Evolutionary conservation across 2,329 filamentous ascomycete genomes (phyloP).

Genomic region (Aspergillus sp.): DNA sequence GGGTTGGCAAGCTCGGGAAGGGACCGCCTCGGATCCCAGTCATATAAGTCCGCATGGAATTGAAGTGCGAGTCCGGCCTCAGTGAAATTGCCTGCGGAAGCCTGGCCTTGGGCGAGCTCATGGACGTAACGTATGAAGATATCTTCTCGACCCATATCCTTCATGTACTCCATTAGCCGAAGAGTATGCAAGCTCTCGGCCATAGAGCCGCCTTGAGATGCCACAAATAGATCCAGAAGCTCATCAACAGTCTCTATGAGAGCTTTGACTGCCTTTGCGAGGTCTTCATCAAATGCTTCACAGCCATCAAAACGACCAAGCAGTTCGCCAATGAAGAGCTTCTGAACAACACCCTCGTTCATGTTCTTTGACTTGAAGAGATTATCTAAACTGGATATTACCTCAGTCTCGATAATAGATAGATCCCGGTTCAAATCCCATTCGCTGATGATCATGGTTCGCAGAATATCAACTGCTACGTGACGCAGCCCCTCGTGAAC

Average conservation of each 20-base stretch:
- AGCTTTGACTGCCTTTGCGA: constrained; percentile 74
- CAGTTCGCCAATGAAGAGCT: constrained; percentile 85
- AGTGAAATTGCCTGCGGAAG: constrained; percentile 71
- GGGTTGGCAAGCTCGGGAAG: constrained; percentile 70
- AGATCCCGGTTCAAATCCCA: constrained; percentile 95
- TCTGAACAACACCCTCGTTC: constrained; percentile 86
- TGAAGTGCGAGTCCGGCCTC: constrained; percentile 87
- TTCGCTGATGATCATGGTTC: constrained; percentile 98
- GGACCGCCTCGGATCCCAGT: constrained; percentile 75
- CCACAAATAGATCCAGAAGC: constrained; percentile 84
- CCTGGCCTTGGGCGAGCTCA: constrained; percentile 78
- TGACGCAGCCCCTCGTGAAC: constrained; percentile 87
- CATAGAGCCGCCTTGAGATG: constrained; percentile 73
- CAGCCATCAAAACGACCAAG: constrained; percentile 76
- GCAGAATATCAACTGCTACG: constrained; percentile 88
- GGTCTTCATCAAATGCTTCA: constrained; percentile 65
- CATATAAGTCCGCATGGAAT: constrained; percentile 87
- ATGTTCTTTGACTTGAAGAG: constrained; percentile 87
- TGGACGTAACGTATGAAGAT: constrained; percentile 97
- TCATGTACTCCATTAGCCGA: constrained; percentile 90
- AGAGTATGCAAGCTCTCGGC: constrained; percentile 87
- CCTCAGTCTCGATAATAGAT: constrained; percentile 87
- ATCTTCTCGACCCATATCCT: constrained; percentile 95
- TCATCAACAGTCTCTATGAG: constrained; percentile 85
- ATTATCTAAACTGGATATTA: constrained; percentile 88